These are phyloP conservation scores for Prunus persica DNA, from an alignment of 306 rosid species.

Conservation along the genomic window Prunus_persica_NCBIv2 NC_034013.1:11902001-11902500, in stretches of 20 bases:
- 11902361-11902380: neutral
- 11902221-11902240: neutral
- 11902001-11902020: neutral
- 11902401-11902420: neutral
- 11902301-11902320: neutral
- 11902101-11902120: neutral
- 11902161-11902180: neutral
- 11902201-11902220: neutral
- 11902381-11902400: conserved; percentile 2
- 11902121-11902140: neutral
- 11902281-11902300: neutral
- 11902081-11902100: neutral
- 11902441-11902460: neutral
- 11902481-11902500: conserved; percentile 5
- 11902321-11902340: neutral
- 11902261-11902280: neutral
- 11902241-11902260: neutral
- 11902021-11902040: neutral
- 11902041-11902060: neutral
- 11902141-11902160: neutral
- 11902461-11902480: neutral
- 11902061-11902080: neutral
- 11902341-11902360: neutral
- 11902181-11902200: neutral
- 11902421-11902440: neutral